phyloP scores from a whole-genome alignment of 2,329 filamentous ascomycete species.

The Fusarium domesticum region DNA sequence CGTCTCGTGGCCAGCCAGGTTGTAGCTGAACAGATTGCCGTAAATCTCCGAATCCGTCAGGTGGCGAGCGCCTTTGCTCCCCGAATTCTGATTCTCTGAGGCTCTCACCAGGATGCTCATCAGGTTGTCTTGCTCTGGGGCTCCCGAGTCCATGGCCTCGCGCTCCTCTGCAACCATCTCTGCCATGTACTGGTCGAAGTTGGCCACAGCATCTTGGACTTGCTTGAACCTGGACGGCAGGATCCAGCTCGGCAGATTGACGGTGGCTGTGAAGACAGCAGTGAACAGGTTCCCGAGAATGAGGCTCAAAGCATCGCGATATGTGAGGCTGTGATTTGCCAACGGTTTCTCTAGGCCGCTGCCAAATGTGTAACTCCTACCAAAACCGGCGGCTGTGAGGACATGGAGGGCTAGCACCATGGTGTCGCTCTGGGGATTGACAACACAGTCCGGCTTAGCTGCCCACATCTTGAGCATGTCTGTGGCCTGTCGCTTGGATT shows the following conservation, averaged over 20 bases:
- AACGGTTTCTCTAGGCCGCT: constrained; percentile 8
- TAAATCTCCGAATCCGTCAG: constrained; percentile 44
- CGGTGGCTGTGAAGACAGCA: constrained; percentile 14
- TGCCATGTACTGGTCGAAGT: constrained; percentile 21
- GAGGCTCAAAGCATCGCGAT: constrained; percentile 13
- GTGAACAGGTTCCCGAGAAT: constrained; percentile 19
- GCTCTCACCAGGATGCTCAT: constrained; percentile 23
- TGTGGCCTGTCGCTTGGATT: constrained; percentile 12
- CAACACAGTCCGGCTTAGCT: constrained; percentile 8
- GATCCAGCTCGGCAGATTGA: constrained; percentile 13
- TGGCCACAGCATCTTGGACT: constrained; percentile 16
- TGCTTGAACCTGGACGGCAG: constrained; percentile 16
- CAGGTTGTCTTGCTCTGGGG: constrained; percentile 11
- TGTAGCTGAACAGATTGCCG: constrained; percentile 48
- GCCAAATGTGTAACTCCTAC: constrained; percentile 18
- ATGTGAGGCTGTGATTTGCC: constrained; percentile 16
- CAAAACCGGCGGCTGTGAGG: constrained; percentile 20
- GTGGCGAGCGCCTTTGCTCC: constrained; percentile 11
- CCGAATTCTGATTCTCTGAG: constrained; percentile 10
- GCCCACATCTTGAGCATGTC: constrained; percentile 22
- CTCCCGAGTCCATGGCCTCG: constrained; percentile 10
- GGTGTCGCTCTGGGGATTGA: constrained; percentile 17
- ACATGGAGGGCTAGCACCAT: constrained; percentile 21
- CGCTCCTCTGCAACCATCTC: constrained; percentile 19
- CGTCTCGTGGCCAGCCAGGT: constrained; percentile 51